These are phyloP conservation scores for Waltiozyma sp. DNA, from an alignment of 1,139 yeast genomes.

Conservation along the genomic window DNA sequence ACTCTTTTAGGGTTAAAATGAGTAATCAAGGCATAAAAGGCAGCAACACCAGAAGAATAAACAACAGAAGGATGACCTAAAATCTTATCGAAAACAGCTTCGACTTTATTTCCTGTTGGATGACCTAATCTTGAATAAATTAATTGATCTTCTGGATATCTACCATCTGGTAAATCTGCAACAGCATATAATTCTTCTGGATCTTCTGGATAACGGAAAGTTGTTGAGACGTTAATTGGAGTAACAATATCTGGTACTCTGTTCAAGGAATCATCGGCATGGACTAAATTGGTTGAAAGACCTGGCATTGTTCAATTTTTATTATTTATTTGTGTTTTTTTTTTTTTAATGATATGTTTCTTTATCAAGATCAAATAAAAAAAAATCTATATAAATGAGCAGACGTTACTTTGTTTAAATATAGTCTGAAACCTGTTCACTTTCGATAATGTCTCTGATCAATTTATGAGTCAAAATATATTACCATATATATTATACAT, in stretches of 20 bases:
- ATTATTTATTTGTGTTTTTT: too few species aligned
- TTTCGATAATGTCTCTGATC: too few species aligned
- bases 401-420: too few species aligned
- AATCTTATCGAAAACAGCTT: slow-evolving; percentile 49
- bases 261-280: slow-evolving; percentile 42
- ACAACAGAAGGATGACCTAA: slow-evolving; percentile 48
- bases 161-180: slow-evolving; percentile 26
- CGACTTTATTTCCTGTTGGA: slow-evolving; percentile 61
- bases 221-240: slow-evolving; percentile 76
- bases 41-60: slow-evolving; percentile 71
- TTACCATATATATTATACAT: too few species aligned
- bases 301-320: slow-evolving; percentile 21
- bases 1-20: slow-evolving; percentile 64
- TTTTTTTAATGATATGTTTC: too few species aligned
- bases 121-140: slow-evolving; percentile 65
- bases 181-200: slow-evolving; percentile 32
- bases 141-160: slow-evolving; percentile 22
- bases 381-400: too few species aligned
- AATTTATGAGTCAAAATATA: too few species aligned
- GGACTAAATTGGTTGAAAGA: slow-evolving; percentile 43
- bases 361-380: too few species aligned
- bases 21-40: slow-evolving; percentile 68
- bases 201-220: slow-evolving; percentile 53
- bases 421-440: too few species aligned
- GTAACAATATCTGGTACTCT: slow-evolving; percentile 40